A percentile compares a stretch with the other conserved stretches of the same genome.
Evolutionary conservation across 1,284 basidiomycete genomes (phyloP).

Genomic region (Austroboletus niveus): DNA sequence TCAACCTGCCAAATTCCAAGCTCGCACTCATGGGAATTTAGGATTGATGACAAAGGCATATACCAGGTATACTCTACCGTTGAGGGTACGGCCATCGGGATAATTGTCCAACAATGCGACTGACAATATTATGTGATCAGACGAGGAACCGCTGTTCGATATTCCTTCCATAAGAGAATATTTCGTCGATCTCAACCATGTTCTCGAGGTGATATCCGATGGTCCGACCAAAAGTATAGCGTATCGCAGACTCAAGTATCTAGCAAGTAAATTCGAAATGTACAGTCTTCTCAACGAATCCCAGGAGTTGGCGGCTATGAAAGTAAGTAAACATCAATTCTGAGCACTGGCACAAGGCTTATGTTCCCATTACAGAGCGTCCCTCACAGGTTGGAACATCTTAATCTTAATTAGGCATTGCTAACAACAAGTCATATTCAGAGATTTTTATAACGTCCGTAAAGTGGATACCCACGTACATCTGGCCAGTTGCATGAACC

Average conservation of each 20-base stretch:
- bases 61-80: slow-evolving; percentile 72
- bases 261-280: slow-evolving; percentile 95
- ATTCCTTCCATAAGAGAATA: slow-evolving; percentile 92
- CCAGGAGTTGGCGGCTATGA: slow-evolving; percentile 95
- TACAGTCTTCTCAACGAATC: slow-evolving; percentile 93
- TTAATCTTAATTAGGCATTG: slow-evolving; percentile 1
- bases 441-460: slow-evolving; percentile 98
- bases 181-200: slow-evolving; percentile 93
- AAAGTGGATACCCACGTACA: slow-evolving; percentile 99
- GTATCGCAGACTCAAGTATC: slow-evolving; percentile 88
- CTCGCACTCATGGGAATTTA: slow-evolving; percentile 59
- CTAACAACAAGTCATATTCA: slow-evolving; percentile 32
- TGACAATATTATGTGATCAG: slow-evolving; percentile 7
- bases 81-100: slow-evolving; percentile 34
- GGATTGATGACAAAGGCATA: slow-evolving; percentile 83
- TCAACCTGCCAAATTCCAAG: slow-evolving; percentile 72
- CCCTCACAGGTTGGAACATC: slow-evolving; percentile 27
- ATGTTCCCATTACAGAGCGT: slow-evolving; percentile 50
- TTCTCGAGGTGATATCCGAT: slow-evolving; percentile 83
- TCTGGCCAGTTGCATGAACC: slow-evolving; percentile 99
- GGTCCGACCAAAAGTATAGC: slow-evolving; percentile 97
- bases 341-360: slow-evolving; percentile 7
- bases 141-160: slow-evolving; percentile 63
- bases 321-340: slow-evolving; percentile 47
- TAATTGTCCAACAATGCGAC: not conserved